Evolutionary conservation across 768 basidiomycete species (phyloP), one percentile per base, ranked within the genome.

Genomic region (Russula sp.): DNA sequence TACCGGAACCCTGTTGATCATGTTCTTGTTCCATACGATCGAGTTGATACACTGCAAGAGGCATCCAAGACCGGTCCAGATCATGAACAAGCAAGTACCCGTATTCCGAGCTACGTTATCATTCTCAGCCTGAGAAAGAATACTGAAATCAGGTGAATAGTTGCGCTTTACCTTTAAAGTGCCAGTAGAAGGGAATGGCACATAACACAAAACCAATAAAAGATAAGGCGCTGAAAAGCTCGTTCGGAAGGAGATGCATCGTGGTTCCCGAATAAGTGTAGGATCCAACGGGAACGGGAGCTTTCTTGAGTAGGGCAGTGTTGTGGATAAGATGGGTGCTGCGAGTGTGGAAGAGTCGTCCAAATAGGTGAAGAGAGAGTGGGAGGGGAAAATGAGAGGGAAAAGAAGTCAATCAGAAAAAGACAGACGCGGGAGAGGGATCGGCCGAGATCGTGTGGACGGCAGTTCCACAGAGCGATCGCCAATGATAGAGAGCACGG

Each of bases 21-120:
- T 46, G 44, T 46, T 46, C 44, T 22, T 22, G 44, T 46, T 46
- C 44, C 44, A 46, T n/a, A 46, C 44, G n/a, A 46, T 46, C 10
- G 44, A 46, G 10, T 22, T 46, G n/a, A 46, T 13, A n/a, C 44
- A 22, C 22, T 46, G n/a, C n/a, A 46, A 3, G 10, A 46, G 44
- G 44, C 44, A 46, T 22, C 44, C 42, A 8, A 83, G 61, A 1
- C 80, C 83, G 11, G 79, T 78, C 90, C 90, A 92, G 48, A 78
- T 64, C 76, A 92, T 91, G 76, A 83, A 86, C 48, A 84, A 74
- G 65, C 89, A 84, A 16, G 90, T 90, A 30, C 88, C 89, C 11
- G 83, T 79, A 71, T 89, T 88, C 82, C 84, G 84, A 30, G 85
- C 85, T 79, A 32, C 10, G 22, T 20, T 14, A 11, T n/a, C 1